phyloP scores from a whole-genome alignment of 1,139 yeast species.

The Arxiozyma bovina region DNA sequence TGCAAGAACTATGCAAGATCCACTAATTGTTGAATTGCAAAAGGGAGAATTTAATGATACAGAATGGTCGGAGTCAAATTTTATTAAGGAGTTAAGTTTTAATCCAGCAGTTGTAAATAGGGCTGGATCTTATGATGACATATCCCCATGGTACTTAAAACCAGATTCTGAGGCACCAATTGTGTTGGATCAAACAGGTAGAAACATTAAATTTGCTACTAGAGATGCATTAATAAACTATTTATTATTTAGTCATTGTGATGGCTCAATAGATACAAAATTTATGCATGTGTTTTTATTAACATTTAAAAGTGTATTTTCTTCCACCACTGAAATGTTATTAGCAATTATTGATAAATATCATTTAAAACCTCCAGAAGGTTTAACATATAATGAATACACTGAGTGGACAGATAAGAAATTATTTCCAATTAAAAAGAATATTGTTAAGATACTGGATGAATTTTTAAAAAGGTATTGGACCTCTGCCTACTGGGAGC shows the following conservation, averaged over 20 bases:
- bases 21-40: slow-evolving; percentile 52
- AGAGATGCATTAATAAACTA: slow-evolving; percentile 72
- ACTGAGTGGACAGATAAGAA: slow-evolving; percentile 67
- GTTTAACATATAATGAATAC: slow-evolving; percentile 74
- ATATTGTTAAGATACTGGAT: slow-evolving; percentile 65
- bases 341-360: slow-evolving; percentile 55
- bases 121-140: background rate
- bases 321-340: slow-evolving; percentile 52
- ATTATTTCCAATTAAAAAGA: slow-evolving; percentile 47
- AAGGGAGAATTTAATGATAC: slow-evolving; percentile 37
- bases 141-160: slow-evolving; percentile 71
- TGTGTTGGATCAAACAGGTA: slow-evolving; percentile 55
- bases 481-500: slow-evolving; percentile 53
- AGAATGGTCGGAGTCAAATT: slow-evolving; percentile 13
- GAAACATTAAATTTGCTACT: slow-evolving; percentile 78
- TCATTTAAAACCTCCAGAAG: slow-evolving; percentile 76
- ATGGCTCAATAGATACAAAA: slow-evolving; percentile 55
- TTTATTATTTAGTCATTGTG: slow-evolving; percentile 66
- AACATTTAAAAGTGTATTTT: slow-evolving; percentile 69
- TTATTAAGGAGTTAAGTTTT: slow-evolving; percentile 23
- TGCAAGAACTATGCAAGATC: slow-evolving; percentile 68
- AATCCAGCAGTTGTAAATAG: background rate
- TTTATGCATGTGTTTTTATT: slow-evolving; percentile 49
- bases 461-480: slow-evolving; percentile 67
- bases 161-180: slow-evolving; percentile 69